Percentiles rank a stretch among this genome's conserved stretches.
These are phyloP conservation scores for Neckera pumila DNA, from an alignment of 225 moss, liverwort and hornwort genomes.

Conservation along the genomic window DNA sequence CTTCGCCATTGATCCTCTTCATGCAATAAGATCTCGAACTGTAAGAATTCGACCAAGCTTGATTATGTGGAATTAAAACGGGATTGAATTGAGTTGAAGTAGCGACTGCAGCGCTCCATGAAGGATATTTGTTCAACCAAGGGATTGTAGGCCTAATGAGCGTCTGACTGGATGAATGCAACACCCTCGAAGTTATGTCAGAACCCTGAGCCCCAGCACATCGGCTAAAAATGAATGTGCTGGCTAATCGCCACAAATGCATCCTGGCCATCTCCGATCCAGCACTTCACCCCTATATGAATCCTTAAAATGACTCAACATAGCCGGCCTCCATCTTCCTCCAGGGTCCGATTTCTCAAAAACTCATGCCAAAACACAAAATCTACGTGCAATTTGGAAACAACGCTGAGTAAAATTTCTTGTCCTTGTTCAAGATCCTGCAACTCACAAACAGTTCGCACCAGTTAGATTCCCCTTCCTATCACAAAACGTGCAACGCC, in stretches of 20 bases:
- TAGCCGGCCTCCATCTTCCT: background rate
- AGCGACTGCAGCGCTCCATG: background rate
- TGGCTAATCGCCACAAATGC: constrained; percentile 9
- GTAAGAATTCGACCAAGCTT: background rate
- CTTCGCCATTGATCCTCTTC: background rate
- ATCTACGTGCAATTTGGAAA: background rate
- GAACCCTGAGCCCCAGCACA: background rate
- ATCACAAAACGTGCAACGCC: background rate
- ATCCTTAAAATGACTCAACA: background rate
- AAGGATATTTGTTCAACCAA: background rate
- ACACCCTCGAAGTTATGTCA: background rate
- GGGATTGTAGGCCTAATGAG: background rate
- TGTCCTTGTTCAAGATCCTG: background rate
- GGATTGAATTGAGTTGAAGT: background rate
- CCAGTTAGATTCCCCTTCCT: background rate
- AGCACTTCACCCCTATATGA: background rate
- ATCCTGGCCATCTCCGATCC: constrained; percentile 11
- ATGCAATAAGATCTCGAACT: background rate
- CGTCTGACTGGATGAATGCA: background rate
- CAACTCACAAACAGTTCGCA: background rate
- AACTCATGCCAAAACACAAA: background rate
- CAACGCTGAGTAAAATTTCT: background rate
- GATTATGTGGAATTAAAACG: background rate
- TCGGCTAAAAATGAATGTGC: background rate
- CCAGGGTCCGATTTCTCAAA: background rate